phyloP scores from a whole-genome alignment of 2,329 filamentous ascomycete species.

The Macrophomina pseudophaseolina region DNA sequence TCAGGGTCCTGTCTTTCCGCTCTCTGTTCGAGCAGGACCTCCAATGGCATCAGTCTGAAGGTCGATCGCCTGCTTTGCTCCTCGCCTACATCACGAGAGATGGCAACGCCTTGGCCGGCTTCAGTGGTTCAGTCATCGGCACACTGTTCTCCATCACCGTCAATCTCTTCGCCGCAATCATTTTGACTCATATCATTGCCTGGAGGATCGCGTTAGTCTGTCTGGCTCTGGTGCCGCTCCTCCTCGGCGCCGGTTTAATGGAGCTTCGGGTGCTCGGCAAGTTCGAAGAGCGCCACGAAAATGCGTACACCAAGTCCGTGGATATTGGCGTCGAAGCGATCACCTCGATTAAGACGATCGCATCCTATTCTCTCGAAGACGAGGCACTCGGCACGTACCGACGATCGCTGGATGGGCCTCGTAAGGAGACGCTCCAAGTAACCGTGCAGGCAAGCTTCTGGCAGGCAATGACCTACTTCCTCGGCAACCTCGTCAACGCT shows the following conservation, averaged over 20 bases:
- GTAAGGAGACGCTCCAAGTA: conserved; percentile 55
- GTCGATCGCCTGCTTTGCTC: conserved; percentile 65
- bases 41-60: conserved; percentile 72
- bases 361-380: conserved; percentile 57
- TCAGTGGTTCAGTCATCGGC: conserved; percentile 73
- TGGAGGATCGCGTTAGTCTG: conserved; percentile 80
- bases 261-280: conserved; percentile 65
- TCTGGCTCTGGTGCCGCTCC: conserved; percentile 69
- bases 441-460: conserved; percentile 62
- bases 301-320: conserved; percentile 57
- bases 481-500: conserved; percentile 72
- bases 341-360: conserved; percentile 59
- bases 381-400: conserved; percentile 54
- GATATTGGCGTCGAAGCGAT: conserved; percentile 59
- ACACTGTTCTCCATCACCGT: conserved; percentile 70
- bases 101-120: conserved; percentile 67
- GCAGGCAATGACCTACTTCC: conserved; percentile 65
- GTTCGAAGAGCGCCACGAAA: conserved; percentile 61
- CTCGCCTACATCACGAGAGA: conserved; percentile 73
- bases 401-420: conserved; percentile 52
- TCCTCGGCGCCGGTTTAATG: conserved; percentile 73
- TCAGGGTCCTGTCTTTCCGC: conserved; percentile 68
- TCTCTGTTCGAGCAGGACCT: conserved; percentile 70
- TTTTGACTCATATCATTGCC: conserved; percentile 71
- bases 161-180: conserved; percentile 71